Evolutionary conservation across 176 grass and related monocot species (phyloP).

Genomic region (Ensete glaucum): DNA sequence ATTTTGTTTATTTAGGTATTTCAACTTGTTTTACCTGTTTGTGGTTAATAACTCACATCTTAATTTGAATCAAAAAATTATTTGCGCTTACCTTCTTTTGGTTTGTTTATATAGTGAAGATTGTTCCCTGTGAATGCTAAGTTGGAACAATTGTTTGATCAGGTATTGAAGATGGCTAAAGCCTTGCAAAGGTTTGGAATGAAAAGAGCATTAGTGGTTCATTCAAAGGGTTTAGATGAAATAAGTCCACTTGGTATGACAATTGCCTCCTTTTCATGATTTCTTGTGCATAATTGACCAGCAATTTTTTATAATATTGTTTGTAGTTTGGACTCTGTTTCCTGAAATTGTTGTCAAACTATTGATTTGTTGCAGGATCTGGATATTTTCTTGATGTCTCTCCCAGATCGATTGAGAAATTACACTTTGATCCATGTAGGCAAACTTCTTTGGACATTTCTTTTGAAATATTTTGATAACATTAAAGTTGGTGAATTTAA

Average conservation of each 20-base stretch:
- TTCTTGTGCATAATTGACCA: neutral
- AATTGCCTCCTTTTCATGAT: neutral
- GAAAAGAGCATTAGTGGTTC: slow-evolving; percentile 90
- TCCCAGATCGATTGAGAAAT: slow-evolving; percentile 60
- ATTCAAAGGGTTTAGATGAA: slow-evolving; percentile 96
- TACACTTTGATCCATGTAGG: slow-evolving; percentile 90
- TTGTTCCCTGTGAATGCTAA: neutral
- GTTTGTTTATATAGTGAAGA: neutral
- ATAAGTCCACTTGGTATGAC: slow-evolving; percentile 90
- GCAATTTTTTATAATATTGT: neutral
- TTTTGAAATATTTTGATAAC: slow-evolving; percentile 6
- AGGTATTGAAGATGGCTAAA: slow-evolving; percentile 97
- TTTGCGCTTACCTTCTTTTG: neutral
- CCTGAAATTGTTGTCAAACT: slow-evolving; percentile 3
- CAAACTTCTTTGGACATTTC: neutral
- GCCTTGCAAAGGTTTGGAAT: slow-evolving; percentile 77
- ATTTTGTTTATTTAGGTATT: neutral
- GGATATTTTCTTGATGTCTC: slow-evolving; percentile 98
- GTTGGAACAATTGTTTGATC: neutral
- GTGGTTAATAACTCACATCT: neutral
- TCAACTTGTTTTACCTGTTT: neutral
- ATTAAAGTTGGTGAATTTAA: neutral
- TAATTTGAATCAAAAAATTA: neutral
- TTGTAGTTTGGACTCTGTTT: slow-evolving; percentile 4
- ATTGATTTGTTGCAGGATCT: slow-evolving; percentile 39